phyloP scores from a whole-genome alignment of 208 protist species.

The Acanthamoeba lenticulata region DNA sequence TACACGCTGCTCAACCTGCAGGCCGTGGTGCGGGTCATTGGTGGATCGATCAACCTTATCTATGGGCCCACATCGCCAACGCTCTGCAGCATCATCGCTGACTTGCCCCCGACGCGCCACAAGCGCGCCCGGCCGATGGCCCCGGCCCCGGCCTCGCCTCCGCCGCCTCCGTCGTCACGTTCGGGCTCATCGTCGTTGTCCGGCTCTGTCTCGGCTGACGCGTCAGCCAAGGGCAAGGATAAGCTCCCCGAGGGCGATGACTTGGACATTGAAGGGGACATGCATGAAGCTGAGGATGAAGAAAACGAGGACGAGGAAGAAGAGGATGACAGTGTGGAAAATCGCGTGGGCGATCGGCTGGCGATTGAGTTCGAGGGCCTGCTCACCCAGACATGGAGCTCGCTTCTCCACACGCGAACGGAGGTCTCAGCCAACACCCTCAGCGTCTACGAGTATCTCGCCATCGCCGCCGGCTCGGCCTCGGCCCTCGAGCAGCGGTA shows the following conservation, averaged over 20 bases:
- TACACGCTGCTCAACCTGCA: conserved; percentile 11
- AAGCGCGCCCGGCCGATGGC: neutral
- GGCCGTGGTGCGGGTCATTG: conserved; percentile 8
- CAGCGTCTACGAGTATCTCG: neutral
- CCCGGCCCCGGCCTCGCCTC: no score
- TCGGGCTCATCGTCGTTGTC: no score
- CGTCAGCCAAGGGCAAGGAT: neutral
- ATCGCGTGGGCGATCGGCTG: conserved; percentile 34
- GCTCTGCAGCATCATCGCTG: neutral
- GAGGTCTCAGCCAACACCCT: conserved; percentile 1
- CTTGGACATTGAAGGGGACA: neutral
- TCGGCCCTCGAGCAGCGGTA: neutral
- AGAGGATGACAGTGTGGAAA: neutral
- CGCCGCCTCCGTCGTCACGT: no score
- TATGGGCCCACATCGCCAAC: conserved; percentile 3
- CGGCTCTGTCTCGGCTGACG: no score
- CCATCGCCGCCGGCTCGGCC: neutral
- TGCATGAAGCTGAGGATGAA: no score
- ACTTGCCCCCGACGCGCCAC: neutral
- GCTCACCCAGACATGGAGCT: neutral
- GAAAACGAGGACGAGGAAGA: neutral
- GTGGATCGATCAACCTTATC: conserved; percentile 37
- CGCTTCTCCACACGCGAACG: neutral
- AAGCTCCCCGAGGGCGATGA: neutral
- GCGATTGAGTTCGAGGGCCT: conserved; percentile 17